Percentiles rank a stretch among this genome's conserved stretches.
Conservation (phyloP, 1,284 basidiomycete genomes). For the Pascua guehoae region DNA sequence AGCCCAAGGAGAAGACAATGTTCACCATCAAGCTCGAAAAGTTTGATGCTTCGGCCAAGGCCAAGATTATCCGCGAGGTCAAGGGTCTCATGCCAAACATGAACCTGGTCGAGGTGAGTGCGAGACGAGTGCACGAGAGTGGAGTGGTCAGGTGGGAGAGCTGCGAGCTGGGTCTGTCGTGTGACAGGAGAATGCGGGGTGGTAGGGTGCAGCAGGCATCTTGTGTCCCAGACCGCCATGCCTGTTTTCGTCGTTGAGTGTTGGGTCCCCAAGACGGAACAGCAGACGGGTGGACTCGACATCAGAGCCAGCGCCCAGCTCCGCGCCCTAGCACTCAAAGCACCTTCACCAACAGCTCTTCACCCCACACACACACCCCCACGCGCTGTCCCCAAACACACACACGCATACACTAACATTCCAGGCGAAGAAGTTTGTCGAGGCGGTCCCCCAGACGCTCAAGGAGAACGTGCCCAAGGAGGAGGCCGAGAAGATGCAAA, state of each 20-base stretch:
- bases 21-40: constrained; percentile 94
- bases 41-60: constrained; percentile 83
- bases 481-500: constrained; percentile 94
- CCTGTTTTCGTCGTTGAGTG: no score
- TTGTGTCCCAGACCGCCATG: no score
- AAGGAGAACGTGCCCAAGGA: constrained; percentile 98
- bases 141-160: not conserved
- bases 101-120: constrained; percentile 89
- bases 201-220: no score
- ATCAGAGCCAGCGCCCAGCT: no score
- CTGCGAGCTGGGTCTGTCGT: not conserved
- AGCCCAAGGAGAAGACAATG: constrained; percentile 98
- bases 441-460: constrained; percentile 86
- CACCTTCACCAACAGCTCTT: no score
- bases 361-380: no score
- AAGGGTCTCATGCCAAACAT: constrained; percentile 92
- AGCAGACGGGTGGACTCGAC: no score
- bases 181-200: not conserved
- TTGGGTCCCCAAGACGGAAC: no score
- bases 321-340: no score
- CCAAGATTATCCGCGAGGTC: constrained; percentile 97
- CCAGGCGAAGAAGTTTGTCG: constrained; percentile 99
- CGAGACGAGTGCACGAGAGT: not conserved
- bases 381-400: no score
- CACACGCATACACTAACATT: not conserved